Percentiles rank a stretch among this genome's conserved stretches.
phyloP scores from a whole-genome alignment of 2,329 filamentous ascomycete genomes.

The Talaromyces albobiverticillius region DNA sequence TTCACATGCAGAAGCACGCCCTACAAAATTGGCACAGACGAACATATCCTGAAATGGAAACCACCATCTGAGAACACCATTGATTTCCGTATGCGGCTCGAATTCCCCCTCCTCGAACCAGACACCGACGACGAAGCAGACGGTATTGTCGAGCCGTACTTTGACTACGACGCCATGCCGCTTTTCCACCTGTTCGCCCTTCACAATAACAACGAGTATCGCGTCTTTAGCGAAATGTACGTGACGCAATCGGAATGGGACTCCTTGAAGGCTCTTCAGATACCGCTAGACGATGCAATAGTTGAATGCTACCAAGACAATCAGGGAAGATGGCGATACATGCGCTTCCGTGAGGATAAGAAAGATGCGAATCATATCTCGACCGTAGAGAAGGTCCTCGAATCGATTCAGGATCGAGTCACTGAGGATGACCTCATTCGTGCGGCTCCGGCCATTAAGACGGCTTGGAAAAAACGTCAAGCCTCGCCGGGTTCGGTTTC shows the following conservation, averaged over 20 bases:
- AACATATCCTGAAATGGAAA: constrained; percentile 97
- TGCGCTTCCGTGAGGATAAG: constrained; percentile 92
- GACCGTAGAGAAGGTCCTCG: constrained; percentile 80
- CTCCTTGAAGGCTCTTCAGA: constrained; percentile 66
- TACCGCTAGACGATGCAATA: constrained; percentile 80
- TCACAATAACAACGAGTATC: constrained; percentile 63
- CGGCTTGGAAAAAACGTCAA: constrained; percentile 71
- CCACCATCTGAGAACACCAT: constrained; percentile 92
- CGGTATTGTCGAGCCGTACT: constrained; percentile 59
- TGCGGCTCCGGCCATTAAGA: constrained; percentile 67
- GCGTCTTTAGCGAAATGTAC: constrained; percentile 64
- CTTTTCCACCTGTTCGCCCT: constrained; percentile 69
- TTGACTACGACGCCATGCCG: constrained; percentile 79
- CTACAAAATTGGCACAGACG: constrained; percentile 88
- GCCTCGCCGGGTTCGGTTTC: constrained; percentile 24
- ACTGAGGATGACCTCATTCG: constrained; percentile 75
- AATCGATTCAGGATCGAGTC: constrained; percentile 84
- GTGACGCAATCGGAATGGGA: constrained; percentile 81
- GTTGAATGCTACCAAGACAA: constrained; percentile 86
- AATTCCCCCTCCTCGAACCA: constrained; percentile 70
- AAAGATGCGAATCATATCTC: constrained; percentile 81
- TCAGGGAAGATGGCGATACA: constrained; percentile 74
- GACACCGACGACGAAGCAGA: constrained; percentile 66
- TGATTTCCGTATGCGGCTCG: constrained; percentile 78
- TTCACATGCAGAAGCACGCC: constrained; percentile 90